Conservation (phyloP, 139 green algal species). For the Astrephomene gubernaculifera region DNA sequence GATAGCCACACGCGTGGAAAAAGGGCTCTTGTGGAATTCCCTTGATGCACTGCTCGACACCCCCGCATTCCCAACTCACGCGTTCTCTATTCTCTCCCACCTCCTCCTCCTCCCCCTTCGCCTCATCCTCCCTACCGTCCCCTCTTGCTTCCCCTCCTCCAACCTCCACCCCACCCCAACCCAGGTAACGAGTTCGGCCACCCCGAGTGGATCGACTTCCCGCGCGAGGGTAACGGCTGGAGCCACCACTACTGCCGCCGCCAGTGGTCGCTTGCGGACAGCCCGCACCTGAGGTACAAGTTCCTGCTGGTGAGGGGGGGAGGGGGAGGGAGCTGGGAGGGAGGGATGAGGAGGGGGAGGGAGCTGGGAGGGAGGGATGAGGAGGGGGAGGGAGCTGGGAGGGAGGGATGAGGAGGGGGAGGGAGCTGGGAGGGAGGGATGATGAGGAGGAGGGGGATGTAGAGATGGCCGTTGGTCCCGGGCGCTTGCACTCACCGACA, state of each 20-base stretch:
- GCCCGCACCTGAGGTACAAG: conserved; percentile 89
- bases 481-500: too few species aligned
- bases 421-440: background rate
- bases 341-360: background rate
- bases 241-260: conserved; percentile 81
- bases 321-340: background rate
- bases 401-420: too few species aligned
- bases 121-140: too few species aligned
- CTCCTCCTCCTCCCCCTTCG: too few species aligned
- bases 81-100: too few species aligned
- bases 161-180: background rate
- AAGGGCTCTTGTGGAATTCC: too few species aligned
- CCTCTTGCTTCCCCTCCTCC: background rate
- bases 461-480: background rate
- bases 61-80: too few species aligned
- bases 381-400: background rate
- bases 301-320: conserved; percentile 31
- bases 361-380: background rate
- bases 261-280: conserved; percentile 85
- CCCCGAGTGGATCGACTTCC: conserved; percentile 97
- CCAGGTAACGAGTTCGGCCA: conserved; percentile 95
- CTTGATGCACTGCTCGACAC: too few species aligned
- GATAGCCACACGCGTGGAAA: too few species aligned
- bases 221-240: conserved; percentile 95
- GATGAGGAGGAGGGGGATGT: background rate